These are phyloP conservation scores for Rhodotorula sp. DNA, from an alignment of 1,284 basidiomycete genomes.

Conservation along the genomic window DNA sequence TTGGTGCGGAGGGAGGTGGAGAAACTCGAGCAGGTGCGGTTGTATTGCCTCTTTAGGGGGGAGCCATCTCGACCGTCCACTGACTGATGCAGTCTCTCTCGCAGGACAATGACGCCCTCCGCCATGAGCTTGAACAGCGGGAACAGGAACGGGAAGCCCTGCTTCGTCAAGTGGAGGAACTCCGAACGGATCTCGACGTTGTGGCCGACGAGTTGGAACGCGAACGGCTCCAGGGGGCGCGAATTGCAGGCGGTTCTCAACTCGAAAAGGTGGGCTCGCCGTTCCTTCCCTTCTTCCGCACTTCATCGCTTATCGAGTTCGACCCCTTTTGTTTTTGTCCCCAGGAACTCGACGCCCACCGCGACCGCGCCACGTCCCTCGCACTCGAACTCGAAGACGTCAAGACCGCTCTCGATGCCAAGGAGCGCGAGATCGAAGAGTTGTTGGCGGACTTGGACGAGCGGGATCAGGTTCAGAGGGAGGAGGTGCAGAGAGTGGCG, in stretches of 20 bases:
- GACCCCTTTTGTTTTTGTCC: too few species aligned
- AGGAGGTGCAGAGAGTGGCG: conserved; percentile 62
- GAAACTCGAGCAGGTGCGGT: conserved; percentile 61
- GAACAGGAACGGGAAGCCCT: conserved; percentile 48
- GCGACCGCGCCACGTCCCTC: conserved; percentile 71
- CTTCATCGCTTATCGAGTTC: neutral
- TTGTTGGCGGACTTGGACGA: conserved; percentile 70
- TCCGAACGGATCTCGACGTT: conserved; percentile 48
- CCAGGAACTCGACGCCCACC: conserved; percentile 62
- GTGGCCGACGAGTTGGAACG: conserved; percentile 49
- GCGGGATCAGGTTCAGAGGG: conserved; percentile 63
- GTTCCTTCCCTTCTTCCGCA: too few species aligned
- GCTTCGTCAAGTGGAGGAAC: conserved; percentile 43
- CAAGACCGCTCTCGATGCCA: conserved; percentile 73
- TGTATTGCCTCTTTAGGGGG: too few species aligned
- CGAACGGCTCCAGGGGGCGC: conserved; percentile 4
- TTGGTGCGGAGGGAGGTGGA: conserved; percentile 33
- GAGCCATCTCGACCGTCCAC: too few species aligned
- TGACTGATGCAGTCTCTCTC: too few species aligned
- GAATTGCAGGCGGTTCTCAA: conserved; percentile 40
- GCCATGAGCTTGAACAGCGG: conserved; percentile 45
- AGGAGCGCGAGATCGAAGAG: conserved; percentile 74
- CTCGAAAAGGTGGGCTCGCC: conserved; percentile 47
- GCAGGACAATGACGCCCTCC: conserved; percentile 49
- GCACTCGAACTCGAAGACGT: conserved; percentile 73